A percentile compares a stretch with the other conserved stretches of the same genome.
These are phyloP conservation scores for Drechslerella coelobrocha DNA, from an alignment of 2,329 filamentous ascomycete species.

Conservation along the genomic window DNA sequence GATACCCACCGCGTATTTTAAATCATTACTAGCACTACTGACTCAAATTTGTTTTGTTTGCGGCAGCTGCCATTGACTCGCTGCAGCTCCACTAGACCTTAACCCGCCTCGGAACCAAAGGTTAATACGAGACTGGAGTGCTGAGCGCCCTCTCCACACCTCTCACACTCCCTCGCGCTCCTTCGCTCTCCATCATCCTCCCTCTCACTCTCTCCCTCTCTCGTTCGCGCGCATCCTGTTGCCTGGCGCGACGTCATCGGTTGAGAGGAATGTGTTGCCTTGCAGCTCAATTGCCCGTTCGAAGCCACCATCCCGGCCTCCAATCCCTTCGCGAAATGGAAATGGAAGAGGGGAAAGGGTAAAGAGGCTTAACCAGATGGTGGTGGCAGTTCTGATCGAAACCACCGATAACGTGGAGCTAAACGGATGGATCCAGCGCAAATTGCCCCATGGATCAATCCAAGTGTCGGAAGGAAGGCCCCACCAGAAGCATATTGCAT, in stretches of 20 bases:
- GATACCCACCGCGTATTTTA: not conserved
- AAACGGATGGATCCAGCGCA: conserved; percentile 7
- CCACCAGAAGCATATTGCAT: conserved; percentile 1
- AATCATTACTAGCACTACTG: not conserved
- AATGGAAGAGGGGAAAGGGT: not conserved
- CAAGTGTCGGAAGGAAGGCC: not conserved
- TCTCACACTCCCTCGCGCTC: conserved; percentile 34
- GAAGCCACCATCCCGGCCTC: conserved; percentile 13
- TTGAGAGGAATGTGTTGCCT: conserved; percentile 45
- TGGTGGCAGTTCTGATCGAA: not conserved
- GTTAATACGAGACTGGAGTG: conserved; percentile 10
- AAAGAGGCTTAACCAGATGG: not conserved
- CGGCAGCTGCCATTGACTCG: not conserved
- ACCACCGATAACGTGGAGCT: conserved; percentile 14
- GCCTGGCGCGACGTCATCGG: conserved; percentile 33
- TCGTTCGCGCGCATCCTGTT: conserved; percentile 2
- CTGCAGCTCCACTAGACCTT: not conserved
- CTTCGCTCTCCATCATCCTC: not conserved
- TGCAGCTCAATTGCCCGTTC: conserved; percentile 34
- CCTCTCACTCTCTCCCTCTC: not conserved
- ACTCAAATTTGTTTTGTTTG: no score
- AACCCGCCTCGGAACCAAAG: conserved; percentile 49
- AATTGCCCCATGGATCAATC: not conserved
- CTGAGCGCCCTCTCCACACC: no score
- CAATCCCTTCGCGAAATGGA: conserved; percentile 27